Base-by-base conservation (phyloP, 2,329 filamentous ascomycete genomes). In the Apiospora malaysiana region DNA sequence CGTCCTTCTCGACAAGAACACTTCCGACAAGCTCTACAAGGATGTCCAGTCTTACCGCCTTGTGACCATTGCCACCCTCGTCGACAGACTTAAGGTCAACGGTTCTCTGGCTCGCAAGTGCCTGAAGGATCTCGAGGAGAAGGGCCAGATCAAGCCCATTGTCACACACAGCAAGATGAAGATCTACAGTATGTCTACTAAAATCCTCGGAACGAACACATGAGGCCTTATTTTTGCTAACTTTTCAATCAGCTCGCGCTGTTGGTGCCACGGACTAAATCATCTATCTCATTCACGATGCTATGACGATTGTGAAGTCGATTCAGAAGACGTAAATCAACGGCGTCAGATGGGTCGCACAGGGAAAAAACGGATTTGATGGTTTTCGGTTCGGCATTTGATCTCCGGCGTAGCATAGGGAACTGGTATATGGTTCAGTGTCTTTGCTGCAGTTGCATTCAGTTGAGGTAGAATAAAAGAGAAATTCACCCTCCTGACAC, bases 21-120 rank as follows among this genome's bases (percentile, higher is more conserved):
- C 93, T 83, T 93, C 93, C 79, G 96, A 99, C 88, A 97, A 97
- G 90, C 94, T 99, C 86, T 93, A 97, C 91, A 99, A 99, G 91
- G 96, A 99, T 91, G 97, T 99, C 81, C 96, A 98, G 88, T 98
- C 96, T 77, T 99, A 98, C 93, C 94, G 96, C 83, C 94, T 99
- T 85, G 94, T 99, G 88, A 98, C 96, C 83, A 93, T 98, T 82
- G 95, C 96, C 82, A 95, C 94, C 81, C 94, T 99, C 82, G 96
- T 99, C 91, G 96, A 99, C 88, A 92, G 96, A 87, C 91, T 99
- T 86, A 99, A 99, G 94, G 97, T 99, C 90, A 99, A 99, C 90
- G 97, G 96, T 83, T 97, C 94, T 80, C 89, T 99, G 82, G 96
- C 96, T 79, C 92, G 96, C 83, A 88, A 90, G 87, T 95, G 94